Base-by-base conservation (phyloP, 2,329 filamentous ascomycete species). In the Penicillium crustosum region DNA sequence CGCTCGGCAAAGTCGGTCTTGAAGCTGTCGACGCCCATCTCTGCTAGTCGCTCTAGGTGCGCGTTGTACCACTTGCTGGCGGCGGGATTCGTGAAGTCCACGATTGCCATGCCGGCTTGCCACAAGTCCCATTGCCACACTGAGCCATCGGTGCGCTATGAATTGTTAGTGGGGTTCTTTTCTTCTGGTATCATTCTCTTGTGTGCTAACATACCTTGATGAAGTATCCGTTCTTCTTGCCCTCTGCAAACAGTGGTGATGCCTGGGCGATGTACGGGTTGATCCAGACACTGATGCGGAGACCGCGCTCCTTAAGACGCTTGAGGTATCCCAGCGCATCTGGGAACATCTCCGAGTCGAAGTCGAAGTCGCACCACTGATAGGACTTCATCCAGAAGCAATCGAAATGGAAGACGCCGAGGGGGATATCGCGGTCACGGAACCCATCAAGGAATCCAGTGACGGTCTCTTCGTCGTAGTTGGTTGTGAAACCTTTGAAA, bases 371-470 rank as follows among this genome's bases (percentile, higher is more conserved):
- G 58, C 87, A 89, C 88, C 88, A 91, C 55, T 85, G 84, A 69
- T 89, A 90, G 2, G 85, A 86, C 61, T 86, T 86, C 80, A 91
- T 86, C 88, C 88, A 91, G 80, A 90, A 91, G 72, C 86, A 89
- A 70, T 91, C 88, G 62, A 88, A 91, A 71, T 91, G 89, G 73
- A 91, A 90, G 3, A 90, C 87, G 38, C 88, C 84, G 2, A 91
- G 81, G 0, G 86, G 85, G 17, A 87, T 88, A 45, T 83, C 81
- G 2, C 86, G 82, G 49, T 82, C 77, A 60, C 81, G 82, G 84
- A 91, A 90, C 12, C 87, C 87, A 64, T 89, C 83, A 23, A 90
- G 80, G 72, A 90, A 90, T 8, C 70, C 66, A 45, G 79, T 84
- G 27, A 90, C 88, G 0, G 88, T 90, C 21, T 80, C 71, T 72